phyloP scores from a whole-genome alignment of 176 grass and related monocot species.

The Triticum dicoccoides region DNA sequence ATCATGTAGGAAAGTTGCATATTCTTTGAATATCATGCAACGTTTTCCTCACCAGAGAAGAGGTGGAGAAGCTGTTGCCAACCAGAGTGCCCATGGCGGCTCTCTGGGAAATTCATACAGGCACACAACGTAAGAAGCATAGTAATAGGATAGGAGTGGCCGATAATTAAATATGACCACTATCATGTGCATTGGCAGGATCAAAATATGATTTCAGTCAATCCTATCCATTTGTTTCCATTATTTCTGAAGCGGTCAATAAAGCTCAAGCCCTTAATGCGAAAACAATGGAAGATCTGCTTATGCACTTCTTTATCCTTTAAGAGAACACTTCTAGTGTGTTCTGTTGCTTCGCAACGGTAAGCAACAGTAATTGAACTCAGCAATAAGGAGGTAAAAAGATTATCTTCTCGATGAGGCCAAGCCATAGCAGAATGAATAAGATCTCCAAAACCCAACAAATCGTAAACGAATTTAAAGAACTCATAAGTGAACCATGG shows the following conservation, averaged over 20 bases:
- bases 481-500: neutral
- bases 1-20: no score
- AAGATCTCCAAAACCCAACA: neutral
- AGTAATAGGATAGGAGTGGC: no score
- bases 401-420: neutral
- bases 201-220: conserved; percentile 13
- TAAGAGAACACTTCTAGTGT: neutral
- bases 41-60: no score
- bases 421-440: neutral
- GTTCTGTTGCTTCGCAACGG: conserved; percentile 18
- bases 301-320: neutral
- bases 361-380: neutral
- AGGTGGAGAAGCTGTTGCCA: no score
- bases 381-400: conserved; percentile 27
- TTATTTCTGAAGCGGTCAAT: neutral
- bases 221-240: neutral
- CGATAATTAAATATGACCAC: neutral
- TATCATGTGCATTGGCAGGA: neutral
- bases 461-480: neutral
- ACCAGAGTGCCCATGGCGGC: no score
- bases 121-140: no score
- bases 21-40: no score
- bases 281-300: neutral
- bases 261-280: neutral
- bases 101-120: no score